Percentiles rank a stretch among this genome's conserved stretches.
phyloP scores from a whole-genome alignment of 176 grass and related monocot species.

The Melocanna baccifera region DNA sequence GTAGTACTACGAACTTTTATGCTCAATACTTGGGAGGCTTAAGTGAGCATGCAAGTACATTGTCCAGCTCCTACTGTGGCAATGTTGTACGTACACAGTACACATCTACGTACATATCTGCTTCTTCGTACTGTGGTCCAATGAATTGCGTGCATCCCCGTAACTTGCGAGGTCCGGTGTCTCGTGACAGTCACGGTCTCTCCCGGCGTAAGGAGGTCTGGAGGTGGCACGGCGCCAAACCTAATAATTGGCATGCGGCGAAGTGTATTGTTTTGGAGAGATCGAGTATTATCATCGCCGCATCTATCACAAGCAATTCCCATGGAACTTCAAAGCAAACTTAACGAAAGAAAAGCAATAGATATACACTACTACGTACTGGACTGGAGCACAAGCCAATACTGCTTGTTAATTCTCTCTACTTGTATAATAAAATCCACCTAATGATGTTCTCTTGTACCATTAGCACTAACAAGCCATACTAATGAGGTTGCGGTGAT shows the following conservation, averaged over 20 bases:
- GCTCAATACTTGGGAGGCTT: not conserved
- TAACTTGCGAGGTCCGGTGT: not conserved
- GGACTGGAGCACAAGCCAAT: not conserved
- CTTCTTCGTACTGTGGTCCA: not conserved
- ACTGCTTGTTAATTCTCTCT: not conserved
- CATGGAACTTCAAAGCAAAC: conserved; percentile 11
- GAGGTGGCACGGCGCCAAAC: conserved; percentile 33
- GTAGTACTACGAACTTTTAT: not conserved
- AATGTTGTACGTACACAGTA: not conserved
- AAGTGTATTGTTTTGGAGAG: not conserved
- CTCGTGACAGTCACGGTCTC: conserved; percentile 12
- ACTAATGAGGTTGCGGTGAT: not conserved
- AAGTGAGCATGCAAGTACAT: not conserved
- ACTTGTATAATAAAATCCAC: not conserved
- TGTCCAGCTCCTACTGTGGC: not conserved
- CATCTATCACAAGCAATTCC: not conserved
- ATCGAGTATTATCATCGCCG: conserved; percentile 4
- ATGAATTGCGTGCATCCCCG: not conserved
- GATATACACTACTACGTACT: not conserved
- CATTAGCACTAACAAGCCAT: conserved; percentile 25
- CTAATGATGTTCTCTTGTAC: conserved; percentile 32
- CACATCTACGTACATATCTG: not conserved
- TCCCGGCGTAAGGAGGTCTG: not conserved
- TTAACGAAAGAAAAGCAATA: not conserved
- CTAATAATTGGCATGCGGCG: conserved; percentile 20